These are phyloP conservation scores for Dacryopinax spathularia DNA, from an alignment of 768 basidiomycete species.

Conservation along the genomic window DNA sequence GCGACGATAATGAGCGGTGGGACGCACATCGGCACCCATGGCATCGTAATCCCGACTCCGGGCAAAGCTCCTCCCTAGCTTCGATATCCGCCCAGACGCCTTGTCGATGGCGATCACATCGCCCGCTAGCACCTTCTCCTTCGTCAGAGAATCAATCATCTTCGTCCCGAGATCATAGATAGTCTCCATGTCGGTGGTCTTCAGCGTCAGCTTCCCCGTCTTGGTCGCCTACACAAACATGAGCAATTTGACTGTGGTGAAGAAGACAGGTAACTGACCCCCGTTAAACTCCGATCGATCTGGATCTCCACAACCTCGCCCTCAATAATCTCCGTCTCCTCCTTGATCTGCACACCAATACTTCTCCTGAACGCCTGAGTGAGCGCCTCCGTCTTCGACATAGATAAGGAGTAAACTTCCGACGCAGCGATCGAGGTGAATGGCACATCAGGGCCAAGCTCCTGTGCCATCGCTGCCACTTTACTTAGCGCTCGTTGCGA, in stretches of 20 bases:
- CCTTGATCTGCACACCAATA: slow-evolving; percentile 94
- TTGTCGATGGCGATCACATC: slow-evolving; percentile 97
- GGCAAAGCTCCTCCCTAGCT: slow-evolving; percentile 93
- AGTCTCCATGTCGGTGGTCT: slow-evolving; percentile 99
- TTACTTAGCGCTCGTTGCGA: background rate
- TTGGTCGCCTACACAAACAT: slow-evolving; percentile 65
- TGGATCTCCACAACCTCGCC: slow-evolving; percentile 98
- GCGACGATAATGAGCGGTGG: background rate
- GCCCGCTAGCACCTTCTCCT: slow-evolving; percentile 87
- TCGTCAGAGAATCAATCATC: slow-evolving; percentile 96
- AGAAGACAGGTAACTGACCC: slow-evolving; percentile 38
- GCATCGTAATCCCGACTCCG: slow-evolving; percentile 95
- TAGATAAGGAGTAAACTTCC: slow-evolving; percentile 94
- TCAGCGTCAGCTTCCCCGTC: slow-evolving; percentile 92
- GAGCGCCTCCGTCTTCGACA: slow-evolving; percentile 96
- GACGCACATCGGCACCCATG: slow-evolving; percentile 91
- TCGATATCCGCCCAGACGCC: slow-evolving; percentile 88
- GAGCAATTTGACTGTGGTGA: background rate
- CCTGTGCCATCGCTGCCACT: slow-evolving; percentile 80
- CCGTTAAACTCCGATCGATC: slow-evolving; percentile 91
- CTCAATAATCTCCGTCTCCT: slow-evolving; percentile 93
- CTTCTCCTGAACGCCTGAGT: slow-evolving; percentile 92
- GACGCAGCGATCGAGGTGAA: slow-evolving; percentile 97
- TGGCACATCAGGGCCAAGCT: slow-evolving; percentile 82
- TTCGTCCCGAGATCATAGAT: slow-evolving; percentile 96